Evolutionary conservation across 106 monocot species (phyloP).

Genomic region (Acorus calamus): DNA sequence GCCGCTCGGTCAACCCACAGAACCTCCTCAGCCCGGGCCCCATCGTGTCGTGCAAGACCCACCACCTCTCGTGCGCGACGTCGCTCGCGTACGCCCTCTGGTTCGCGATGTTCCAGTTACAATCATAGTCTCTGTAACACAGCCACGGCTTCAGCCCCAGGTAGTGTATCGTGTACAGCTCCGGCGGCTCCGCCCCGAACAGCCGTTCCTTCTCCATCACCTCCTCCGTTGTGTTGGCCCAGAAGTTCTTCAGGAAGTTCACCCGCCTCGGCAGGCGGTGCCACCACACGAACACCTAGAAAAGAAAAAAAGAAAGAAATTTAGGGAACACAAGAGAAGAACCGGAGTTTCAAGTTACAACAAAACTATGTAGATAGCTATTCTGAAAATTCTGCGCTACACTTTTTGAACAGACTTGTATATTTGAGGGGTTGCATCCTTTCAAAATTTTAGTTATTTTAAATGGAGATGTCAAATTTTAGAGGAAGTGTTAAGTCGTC

Average conservation of each 20-base stretch:
- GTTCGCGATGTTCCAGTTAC: slow-evolving; percentile 59
- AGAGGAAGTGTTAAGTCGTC: too few species aligned
- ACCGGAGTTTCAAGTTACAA: too few species aligned
- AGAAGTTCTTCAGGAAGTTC: slow-evolving; percentile 84
- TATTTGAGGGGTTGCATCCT: too few species aligned
- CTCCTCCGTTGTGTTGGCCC: slow-evolving; percentile 50
- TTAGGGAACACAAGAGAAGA: too few species aligned
- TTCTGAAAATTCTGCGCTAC: too few species aligned
- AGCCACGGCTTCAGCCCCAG: slow-evolving; percentile 83
- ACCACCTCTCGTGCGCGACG: slow-evolving; percentile 60
- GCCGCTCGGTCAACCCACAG: slow-evolving; percentile 31
- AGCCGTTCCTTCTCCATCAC: slow-evolving; percentile 31
- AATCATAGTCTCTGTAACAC: slow-evolving; percentile 76
- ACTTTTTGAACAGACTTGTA: too few species aligned
- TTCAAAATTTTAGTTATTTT: too few species aligned
- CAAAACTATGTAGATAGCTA: too few species aligned
- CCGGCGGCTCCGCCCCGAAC: slow-evolving; percentile 54
- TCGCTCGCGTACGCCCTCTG: slow-evolving; percentile 66
- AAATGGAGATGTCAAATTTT: too few species aligned
- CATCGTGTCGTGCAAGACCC: slow-evolving; percentile 63
- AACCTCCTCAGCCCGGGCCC: slow-evolving; percentile 23
- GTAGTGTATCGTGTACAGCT: slow-evolving; percentile 57
- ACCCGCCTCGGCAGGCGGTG: slow-evolving; percentile 69
- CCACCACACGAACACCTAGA: slow-evolving; percentile 66
- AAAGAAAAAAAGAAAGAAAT: too few species aligned